phyloP scores from a whole-genome alignment of 305 asterid species.

The Lippia alba region DNA sequence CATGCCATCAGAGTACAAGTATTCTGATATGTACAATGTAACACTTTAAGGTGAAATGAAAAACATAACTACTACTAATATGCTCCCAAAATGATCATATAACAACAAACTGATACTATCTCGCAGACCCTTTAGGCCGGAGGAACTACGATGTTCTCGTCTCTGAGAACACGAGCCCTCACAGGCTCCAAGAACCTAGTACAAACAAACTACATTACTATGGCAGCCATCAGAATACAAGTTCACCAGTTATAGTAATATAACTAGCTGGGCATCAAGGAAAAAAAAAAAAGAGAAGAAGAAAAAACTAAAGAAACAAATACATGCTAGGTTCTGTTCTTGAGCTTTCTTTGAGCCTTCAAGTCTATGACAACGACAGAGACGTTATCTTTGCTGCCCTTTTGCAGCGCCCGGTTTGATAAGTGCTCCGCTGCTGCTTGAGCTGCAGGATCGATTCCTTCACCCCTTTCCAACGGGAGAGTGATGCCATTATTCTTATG shows the following conservation, averaged over 20 bases:
- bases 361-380: constrained; percentile 78
- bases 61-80: constrained; percentile 6
- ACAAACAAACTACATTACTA: constrained; percentile 24
- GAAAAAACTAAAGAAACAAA: background rate
- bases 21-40: no score
- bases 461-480: constrained; percentile 63
- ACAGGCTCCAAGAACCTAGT: constrained; percentile 21
- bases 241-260: constrained; percentile 11
- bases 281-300: background rate
- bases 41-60: no score
- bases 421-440: constrained; percentile 92
- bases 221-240: background rate
- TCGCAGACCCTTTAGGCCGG: constrained; percentile 52
- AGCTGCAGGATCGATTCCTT: constrained; percentile 89
- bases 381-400: constrained; percentile 94
- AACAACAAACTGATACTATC: constrained; percentile 32
- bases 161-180: background rate
- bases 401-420: constrained; percentile 78
- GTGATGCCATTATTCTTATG: constrained; percentile 64
- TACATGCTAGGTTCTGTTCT: constrained; percentile 49
- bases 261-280: constrained; percentile 43
- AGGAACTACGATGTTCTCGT: constrained; percentile 32
- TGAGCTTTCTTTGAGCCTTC: constrained; percentile 75
- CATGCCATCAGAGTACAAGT: no score
- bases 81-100: constrained; percentile 6